Evolutionary conservation across 2,329 filamentous ascomycete genomes (phyloP), one percentile per base, ranked within the genome.

Genomic region (Kalmusia sp.): DNA sequence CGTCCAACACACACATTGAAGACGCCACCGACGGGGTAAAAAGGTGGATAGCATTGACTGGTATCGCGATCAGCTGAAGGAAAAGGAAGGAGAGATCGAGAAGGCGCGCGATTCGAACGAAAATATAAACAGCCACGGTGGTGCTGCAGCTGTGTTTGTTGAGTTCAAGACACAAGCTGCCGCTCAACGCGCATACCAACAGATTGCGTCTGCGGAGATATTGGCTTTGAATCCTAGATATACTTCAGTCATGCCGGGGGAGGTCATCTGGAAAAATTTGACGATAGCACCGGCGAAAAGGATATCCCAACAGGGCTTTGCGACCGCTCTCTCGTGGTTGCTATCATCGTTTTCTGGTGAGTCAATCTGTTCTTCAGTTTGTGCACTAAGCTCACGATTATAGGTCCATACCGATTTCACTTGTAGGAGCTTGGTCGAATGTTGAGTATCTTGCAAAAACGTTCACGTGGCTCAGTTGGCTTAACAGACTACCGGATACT

Each of bases 21-120:
- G 38, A 69, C 66, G 4, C 58, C 67, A 17, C 60, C 95, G 19
- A 84, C 93, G 61, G 90, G 92, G 62, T n/a, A 88, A 92, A 70
- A 95, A 96, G 73, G 93, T 97, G 14, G 95, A 99, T 76, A 95
- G 92, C 0, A 97, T 99, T 73, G 87, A 93, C 57, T 97, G 90
- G 89, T 90, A 87, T 58, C 89, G 95, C 46, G 80, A 82, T 1
- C 89, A 96, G 73, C 85, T 97, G 47, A 84, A 88, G 59, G 86
- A 87, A 43, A 84, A 96, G 38, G 87, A 89, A 47, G 88, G 90
- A 0, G 82, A 90, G 55, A 87, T 92, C 25, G 83, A 89, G 44
- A 80, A 84, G 35, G 82, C 86, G 21, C 91, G 95, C 71, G 82
- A 80, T 34, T 81, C 83, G 43, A 90, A 93, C 69, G 83, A 82